Percentiles rank a stretch among this genome's conserved stretches.
These are phyloP conservation scores for Solanum chilense DNA, from an alignment of 257 asterid genomes.

Conservation along the genomic window DNA sequence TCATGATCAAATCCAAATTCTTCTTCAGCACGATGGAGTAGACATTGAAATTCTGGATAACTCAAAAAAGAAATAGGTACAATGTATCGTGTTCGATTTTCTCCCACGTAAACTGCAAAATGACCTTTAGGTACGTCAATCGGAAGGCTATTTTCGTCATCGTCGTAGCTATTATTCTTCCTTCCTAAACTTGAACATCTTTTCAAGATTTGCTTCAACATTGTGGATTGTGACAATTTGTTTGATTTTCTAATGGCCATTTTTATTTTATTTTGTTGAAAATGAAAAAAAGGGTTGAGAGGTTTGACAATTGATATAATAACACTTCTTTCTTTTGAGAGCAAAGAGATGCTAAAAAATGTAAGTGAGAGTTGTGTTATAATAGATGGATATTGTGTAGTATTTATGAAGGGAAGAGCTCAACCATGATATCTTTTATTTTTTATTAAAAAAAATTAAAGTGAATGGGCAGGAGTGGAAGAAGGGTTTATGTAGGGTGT, in stretches of 20 bases:
- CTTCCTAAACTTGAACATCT: slow-evolving; percentile 41
- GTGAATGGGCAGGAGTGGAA: neutral
- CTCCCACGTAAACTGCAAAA: slow-evolving; percentile 36
- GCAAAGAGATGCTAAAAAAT: neutral
- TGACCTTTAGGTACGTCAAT: slow-evolving; percentile 41
- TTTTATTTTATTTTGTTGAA: neutral
- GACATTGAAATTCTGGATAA: slow-evolving; percentile 33
- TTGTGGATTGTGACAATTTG: slow-evolving; percentile 23
- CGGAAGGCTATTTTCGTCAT: slow-evolving; percentile 21
- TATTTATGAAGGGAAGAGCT: neutral
- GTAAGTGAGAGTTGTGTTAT: neutral
- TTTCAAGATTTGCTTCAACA: slow-evolving; percentile 33
- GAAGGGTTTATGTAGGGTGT: neutral
- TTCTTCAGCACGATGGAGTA: slow-evolving; percentile 37
- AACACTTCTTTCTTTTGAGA: neutral
- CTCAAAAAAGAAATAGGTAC: slow-evolving; percentile 31
- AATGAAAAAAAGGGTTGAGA: neutral
- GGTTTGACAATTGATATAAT: neutral
- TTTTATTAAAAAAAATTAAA: neutral
- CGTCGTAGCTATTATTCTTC: slow-evolving; percentile 14
- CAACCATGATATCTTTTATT: neutral
- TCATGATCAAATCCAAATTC: slow-evolving; percentile 42
- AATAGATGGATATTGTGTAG: neutral
- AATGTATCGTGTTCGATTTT: slow-evolving; percentile 30
- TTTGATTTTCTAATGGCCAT: slow-evolving; percentile 35